Evolutionary conservation across 805 yeast species (phyloP), one percentile per base, ranked within the genome.

Genomic region (Lipomyces spencermartinsiae): DNA sequence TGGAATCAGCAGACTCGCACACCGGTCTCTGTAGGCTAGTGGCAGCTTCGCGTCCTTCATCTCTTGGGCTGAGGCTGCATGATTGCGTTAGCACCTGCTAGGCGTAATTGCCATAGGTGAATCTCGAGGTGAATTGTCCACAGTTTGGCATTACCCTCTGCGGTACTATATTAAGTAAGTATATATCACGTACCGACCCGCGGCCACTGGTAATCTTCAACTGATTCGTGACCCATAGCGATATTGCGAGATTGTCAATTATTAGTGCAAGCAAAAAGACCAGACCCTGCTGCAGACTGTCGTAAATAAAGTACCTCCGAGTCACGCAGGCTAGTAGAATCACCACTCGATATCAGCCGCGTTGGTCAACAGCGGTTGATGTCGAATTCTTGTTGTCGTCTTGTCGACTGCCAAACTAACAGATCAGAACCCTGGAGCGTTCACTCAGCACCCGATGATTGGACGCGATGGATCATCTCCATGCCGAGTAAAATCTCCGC

Each of bases 41-140:
- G 97, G 97, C 65, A 91, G 88, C 77, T 88, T 85, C 79, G 89
- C 82, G 74, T 87, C 84, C 80, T 90, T 92, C 89, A 91, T 88
- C 76, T 91, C 97, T 76, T 91, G 93, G 79, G 88, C 91, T 65
- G 92, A 83, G 73, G 91, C 93, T 89, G 54, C 43, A 14, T n/a
- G 22, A 43, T 4, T 12, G n/a, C 10, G 56, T 53, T 53, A 53
- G 56, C 29, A 19, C 16, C 12, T 49, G 54, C 43, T 37, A 2
- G 16, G 14, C 9, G 43, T 16, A 37, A 37, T 16, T 12, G 16
- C 19, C 12, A n/a, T 10, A n/a, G 16, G 54, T 8, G 6, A 49
- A n/a, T 8, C 10, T n/a, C 54, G 25, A 49, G 25, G 6, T n/a
- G 8, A 49, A n/a, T 10, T n/a, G 25, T 49, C 54, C 10, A 39